Conservation (phyloP, 805 yeast genomes). For the Saturnispora besseyi region DNA sequence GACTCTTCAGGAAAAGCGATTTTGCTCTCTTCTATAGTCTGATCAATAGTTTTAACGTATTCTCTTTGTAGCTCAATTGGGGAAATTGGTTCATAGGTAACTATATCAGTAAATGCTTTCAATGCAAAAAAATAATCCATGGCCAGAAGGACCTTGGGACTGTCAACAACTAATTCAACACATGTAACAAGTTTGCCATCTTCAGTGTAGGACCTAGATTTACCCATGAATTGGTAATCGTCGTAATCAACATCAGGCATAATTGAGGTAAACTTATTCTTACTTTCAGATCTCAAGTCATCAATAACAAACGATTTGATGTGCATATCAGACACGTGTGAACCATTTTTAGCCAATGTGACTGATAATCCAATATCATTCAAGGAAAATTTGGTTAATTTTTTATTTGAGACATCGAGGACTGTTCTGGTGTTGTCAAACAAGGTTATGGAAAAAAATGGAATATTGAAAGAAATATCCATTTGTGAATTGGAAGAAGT, state of each 20-base stretch:
- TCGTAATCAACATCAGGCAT: constrained; percentile 61
- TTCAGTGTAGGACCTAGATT: constrained; percentile 31
- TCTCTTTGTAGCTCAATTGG: constrained; percentile 14
- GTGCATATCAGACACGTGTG: constrained; percentile 50
- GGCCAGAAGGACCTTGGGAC: constrained; percentile 74
- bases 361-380: constrained; percentile 48
- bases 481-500: constrained; percentile 15
- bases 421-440: constrained; percentile 42
- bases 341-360: constrained; percentile 43
- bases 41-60: constrained; percentile 12
- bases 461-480: constrained; percentile 48
- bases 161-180: constrained; percentile 58
- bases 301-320: constrained; percentile 67
- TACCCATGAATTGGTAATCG: constrained; percentile 63
- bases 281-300: constrained; percentile 56
- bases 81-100: constrained; percentile 22
- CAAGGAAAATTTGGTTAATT: constrained; percentile 51
- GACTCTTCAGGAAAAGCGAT: neutral
- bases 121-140: constrained; percentile 78
- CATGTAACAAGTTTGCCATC: constrained; percentile 28
- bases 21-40: constrained; percentile 7
- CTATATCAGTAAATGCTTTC: constrained; percentile 52
- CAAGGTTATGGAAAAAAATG: constrained; percentile 52
- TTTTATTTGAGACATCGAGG: constrained; percentile 29
- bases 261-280: constrained; percentile 69